These are phyloP conservation scores for Candida mattraensis DNA, from an alignment of 805 yeast species.

Conservation along the genomic window DNA sequence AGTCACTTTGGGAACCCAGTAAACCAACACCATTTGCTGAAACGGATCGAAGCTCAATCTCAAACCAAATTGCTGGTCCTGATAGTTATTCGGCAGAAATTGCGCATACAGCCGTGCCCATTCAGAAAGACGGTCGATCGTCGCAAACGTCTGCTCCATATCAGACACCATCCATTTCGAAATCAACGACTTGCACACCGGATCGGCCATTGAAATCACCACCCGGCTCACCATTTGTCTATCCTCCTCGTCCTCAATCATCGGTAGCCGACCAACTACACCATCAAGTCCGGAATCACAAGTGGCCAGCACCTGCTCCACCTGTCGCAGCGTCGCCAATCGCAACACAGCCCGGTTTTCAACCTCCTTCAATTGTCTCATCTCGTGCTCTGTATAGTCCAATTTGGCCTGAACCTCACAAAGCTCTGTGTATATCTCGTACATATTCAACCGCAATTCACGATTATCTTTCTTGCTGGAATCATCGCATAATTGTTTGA, in stretches of 20 bases:
- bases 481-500: conserved; percentile 38
- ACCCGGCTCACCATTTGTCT: conserved; percentile 12
- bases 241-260: conserved; percentile 15
- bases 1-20: conserved; percentile 38
- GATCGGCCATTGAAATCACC: conserved; percentile 23
- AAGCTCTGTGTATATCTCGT: conserved; percentile 13
- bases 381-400: conserved; percentile 16
- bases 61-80: too few relatives aligned
- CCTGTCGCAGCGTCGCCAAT: too few relatives aligned
- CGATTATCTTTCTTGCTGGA: conserved; percentile 7
- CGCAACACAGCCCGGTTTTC: conserved; percentile 7
- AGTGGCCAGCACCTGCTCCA: conserved; percentile 3
- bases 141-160: conserved; percentile 27
- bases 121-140: conserved; percentile 31
- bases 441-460: conserved; percentile 22
- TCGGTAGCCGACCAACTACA: too few relatives aligned
- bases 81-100: conserved; percentile 2
- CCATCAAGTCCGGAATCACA: too few relatives aligned
- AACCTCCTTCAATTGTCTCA: conserved; percentile 10
- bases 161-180: conserved; percentile 40
- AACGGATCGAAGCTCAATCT: conserved; percentile 27
- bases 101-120: conserved; percentile 27
- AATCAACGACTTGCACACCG: conserved; percentile 22
- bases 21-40: conserved; percentile 35
- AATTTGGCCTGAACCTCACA: conserved; percentile 11